Evolutionary conservation across 305 asterid species (phyloP).

Genomic region (Fraxinus greggii): DNA sequence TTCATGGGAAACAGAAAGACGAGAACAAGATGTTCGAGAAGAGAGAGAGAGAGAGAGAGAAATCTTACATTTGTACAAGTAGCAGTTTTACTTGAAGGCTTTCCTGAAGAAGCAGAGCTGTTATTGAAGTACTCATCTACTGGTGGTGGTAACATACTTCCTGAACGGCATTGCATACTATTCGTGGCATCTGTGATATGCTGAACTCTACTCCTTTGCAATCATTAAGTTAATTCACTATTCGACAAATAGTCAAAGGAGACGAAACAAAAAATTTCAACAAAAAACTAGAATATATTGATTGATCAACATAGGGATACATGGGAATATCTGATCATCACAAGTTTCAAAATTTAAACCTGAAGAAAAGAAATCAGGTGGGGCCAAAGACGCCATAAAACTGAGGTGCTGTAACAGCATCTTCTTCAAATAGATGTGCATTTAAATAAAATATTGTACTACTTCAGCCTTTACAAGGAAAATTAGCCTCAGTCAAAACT

Average conservation of each 20-base stretch:
- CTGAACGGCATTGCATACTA: constrained; percentile 68
- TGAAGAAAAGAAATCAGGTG: constrained; percentile 1
- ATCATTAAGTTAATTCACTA: constrained; percentile 39
- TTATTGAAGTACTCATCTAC: constrained; percentile 71
- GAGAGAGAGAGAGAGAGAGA: constrained; percentile 16
- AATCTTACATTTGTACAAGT: constrained; percentile 64
- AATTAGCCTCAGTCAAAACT: constrained; percentile 6
- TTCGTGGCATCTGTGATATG: constrained; percentile 62
- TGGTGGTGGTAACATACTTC: constrained; percentile 84
- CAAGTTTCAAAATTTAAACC: neutral
- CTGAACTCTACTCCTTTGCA: constrained; percentile 75
- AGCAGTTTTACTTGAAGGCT: constrained; percentile 50
- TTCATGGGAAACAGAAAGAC: neutral
- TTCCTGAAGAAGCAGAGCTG: constrained; percentile 46
- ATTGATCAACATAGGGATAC: neutral
- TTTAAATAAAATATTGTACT: neutral
- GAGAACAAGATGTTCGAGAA: neutral
- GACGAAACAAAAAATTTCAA: neutral
- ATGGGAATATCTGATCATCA: neutral
- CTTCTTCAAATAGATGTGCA: neutral
- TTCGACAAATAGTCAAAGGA: constrained; percentile 20
- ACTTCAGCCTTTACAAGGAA: constrained; percentile 2
- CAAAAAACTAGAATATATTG: constrained; percentile 12
- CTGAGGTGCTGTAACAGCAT: neutral
- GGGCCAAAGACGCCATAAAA: constrained; percentile 6